phyloP scores from a whole-genome alignment of 176 grass and related monocot genomes.

The Carex parvula region DNA sequence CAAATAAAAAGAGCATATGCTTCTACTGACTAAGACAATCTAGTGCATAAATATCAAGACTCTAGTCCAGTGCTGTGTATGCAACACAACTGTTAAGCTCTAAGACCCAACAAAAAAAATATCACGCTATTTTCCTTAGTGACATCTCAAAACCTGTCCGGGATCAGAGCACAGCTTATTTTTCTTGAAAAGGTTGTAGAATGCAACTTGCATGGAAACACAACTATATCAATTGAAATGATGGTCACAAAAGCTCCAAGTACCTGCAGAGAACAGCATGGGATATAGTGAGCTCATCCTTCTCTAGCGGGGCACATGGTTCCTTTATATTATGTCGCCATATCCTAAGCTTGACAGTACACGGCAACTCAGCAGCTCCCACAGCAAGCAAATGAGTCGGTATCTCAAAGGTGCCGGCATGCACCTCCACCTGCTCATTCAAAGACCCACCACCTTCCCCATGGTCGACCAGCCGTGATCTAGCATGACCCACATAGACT shows the following conservation, averaged over 20 bases:
- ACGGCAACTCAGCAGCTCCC: slow-evolving; percentile 77
- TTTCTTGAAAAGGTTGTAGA: neutral
- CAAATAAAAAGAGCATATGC: neutral
- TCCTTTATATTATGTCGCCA: slow-evolving; percentile 78
- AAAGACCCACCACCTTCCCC: slow-evolving; percentile 46
- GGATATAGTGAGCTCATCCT: slow-evolving; percentile 65
- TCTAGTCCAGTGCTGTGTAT: neutral
- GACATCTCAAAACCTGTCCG: neutral
- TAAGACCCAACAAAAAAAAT: neutral
- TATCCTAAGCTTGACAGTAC: slow-evolving; percentile 96
- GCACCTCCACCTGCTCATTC: slow-evolving; percentile 64
- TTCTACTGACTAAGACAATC: slow-evolving; percentile 1
- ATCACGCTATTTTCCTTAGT: neutral
- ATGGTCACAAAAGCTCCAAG: neutral
- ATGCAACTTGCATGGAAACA: neutral
- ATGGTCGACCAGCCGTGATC: slow-evolving; percentile 26
- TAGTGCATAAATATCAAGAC: neutral
- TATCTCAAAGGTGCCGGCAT: slow-evolving; percentile 59
- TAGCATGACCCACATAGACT: slow-evolving; percentile 2
- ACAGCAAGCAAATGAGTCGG: slow-evolving; percentile 54
- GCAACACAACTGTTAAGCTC: neutral
- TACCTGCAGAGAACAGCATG: slow-evolving; percentile 99
- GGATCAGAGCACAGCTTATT: neutral
- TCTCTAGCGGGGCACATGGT: slow-evolving; percentile 42
- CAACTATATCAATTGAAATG: neutral